Evolutionary conservation across 306 rosid species (phyloP), one percentile per base, ranked within the genome.

Genomic region (Malus asiatica): DNA sequence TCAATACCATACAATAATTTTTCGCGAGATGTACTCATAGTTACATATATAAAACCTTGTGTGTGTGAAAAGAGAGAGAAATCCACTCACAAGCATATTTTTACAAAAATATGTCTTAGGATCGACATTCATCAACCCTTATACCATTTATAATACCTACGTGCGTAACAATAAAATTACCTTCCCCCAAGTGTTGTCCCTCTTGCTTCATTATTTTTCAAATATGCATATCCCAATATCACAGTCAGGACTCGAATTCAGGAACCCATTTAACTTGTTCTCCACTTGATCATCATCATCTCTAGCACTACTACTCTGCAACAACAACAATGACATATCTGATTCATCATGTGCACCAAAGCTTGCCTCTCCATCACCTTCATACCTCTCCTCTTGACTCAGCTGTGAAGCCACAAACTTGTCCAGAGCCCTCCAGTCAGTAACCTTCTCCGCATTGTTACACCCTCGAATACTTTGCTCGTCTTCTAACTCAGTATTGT

Each of bases 331-430:
- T 48, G 91, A 72, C 89, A 86, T 77, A 30, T 89, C 86, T 3
- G 83, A 81, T 76, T 73, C 75, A 20, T 62, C 73, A 19, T 72
- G 63, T 30, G 42, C 63, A 14, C 83, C 97, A 78, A 91, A 92
- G 74, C 88, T 76, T 52, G 88, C 76, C 44, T 86, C 79, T 73
- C 86, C 88, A 53, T 75, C 72, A 11, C 77, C 88, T 22, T 82
- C 87, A 73, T 73, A 79, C 73, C 84, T 78, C n/a, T 85, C 88
- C 60, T 74, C 97, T 38, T 87, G 93, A 78, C 97, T 92, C 86
- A 93, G 68, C 27, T 95, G 97, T 20, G 98, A 95, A 66, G 98
- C 98, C 48, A 95, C 98, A 78, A 95, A 95, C 89, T 92, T 95
- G 83, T 95, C 98, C 76, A 95, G 83, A 25, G 82, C 96, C 77